Percentiles rank a stretch among this genome's conserved stretches.
phyloP scores from a whole-genome alignment of 768 basidiomycete species.

The Suillus tomentosus region DNA sequence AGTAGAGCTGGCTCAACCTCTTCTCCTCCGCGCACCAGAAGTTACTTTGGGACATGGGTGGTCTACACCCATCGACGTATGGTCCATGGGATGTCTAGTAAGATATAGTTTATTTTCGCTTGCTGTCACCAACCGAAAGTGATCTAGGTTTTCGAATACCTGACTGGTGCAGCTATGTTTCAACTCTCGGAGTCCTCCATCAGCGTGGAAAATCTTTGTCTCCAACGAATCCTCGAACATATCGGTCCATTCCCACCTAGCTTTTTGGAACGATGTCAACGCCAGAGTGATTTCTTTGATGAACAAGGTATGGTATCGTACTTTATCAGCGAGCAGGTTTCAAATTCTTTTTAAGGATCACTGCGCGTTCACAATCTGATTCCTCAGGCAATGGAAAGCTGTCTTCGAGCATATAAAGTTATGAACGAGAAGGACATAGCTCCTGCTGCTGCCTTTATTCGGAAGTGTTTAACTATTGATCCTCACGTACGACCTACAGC shows the following conservation, averaged over 20 bases:
- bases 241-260: constrained; percentile 22
- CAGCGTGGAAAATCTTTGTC: constrained; percentile 11
- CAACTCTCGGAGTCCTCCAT: constrained; percentile 7
- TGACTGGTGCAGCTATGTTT: constrained; percentile 6
- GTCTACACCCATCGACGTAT: constrained; percentile 28
- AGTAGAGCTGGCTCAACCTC: constrained; percentile 13
- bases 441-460: neutral
- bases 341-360: neutral
- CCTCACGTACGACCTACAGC: neutral
- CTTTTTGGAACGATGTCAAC: constrained; percentile 21
- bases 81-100: constrained; percentile 31
- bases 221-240: constrained; percentile 22
- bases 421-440: neutral
- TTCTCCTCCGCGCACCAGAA: constrained; percentile 27
- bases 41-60: constrained; percentile 25
- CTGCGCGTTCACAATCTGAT: neutral
- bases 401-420: neutral
- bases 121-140: neutral
- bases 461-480: constrained; percentile 3
- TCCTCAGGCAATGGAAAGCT: neutral
- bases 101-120: constrained; percentile 2
- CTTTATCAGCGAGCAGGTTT: neutral
- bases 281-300: constrained; percentile 8
- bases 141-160: constrained; percentile 15
- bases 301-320: constrained; percentile 7